A percentile compares a stretch with the other conserved stretches of the same genome.
Evolutionary conservation across 768 basidiomycete genomes (phyloP).

Genomic region (Plicaturopsis crispa): DNA sequence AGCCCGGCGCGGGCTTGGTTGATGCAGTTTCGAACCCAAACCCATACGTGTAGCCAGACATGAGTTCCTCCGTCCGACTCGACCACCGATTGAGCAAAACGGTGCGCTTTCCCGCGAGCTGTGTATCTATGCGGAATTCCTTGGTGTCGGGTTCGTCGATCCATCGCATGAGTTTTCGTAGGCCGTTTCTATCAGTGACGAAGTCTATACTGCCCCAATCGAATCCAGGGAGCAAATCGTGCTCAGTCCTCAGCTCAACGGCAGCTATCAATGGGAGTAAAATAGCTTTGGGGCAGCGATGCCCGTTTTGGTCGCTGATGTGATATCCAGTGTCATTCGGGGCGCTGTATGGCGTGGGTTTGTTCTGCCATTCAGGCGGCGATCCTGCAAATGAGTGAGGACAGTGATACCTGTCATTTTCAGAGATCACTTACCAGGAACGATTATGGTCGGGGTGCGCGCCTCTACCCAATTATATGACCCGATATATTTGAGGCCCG

Average conservation of each 20-base stretch:
- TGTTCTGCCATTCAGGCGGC: conserved; percentile 48
- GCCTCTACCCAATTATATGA: conserved; percentile 49
- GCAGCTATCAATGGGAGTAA: conserved; percentile 55
- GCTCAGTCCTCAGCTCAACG: conserved; percentile 32
- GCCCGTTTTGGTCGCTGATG: conserved; percentile 54
- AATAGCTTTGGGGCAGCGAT: conserved; percentile 27
- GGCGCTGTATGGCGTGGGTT: conserved; percentile 42
- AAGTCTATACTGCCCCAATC: conserved; percentile 32
- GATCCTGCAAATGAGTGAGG: conserved; percentile 40
- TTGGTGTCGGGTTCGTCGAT: conserved; percentile 19
- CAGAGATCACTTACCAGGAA: conserved; percentile 33
- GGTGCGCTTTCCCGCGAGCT: conserved; percentile 53
- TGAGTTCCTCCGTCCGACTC: conserved; percentile 21
- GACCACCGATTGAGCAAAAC: conserved; percentile 58
- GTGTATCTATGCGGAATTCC: conserved; percentile 65
- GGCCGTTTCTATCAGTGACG: conserved; percentile 58
- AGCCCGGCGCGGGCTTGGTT: conserved; percentile 39
- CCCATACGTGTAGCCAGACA: conserved; percentile 32
- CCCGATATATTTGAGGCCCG: conserved; percentile 33
- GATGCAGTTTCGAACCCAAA: conserved; percentile 54
- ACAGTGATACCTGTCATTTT: not conserved
- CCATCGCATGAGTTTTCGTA: conserved; percentile 61
- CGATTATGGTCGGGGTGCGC: conserved; percentile 37
- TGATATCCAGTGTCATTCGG: conserved; percentile 41
- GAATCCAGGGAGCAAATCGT: conserved; percentile 15